Evolutionary conservation across 108 stramenopile species (phyloP).

Genomic region (Phaeodactylum tricornutum): DNA sequence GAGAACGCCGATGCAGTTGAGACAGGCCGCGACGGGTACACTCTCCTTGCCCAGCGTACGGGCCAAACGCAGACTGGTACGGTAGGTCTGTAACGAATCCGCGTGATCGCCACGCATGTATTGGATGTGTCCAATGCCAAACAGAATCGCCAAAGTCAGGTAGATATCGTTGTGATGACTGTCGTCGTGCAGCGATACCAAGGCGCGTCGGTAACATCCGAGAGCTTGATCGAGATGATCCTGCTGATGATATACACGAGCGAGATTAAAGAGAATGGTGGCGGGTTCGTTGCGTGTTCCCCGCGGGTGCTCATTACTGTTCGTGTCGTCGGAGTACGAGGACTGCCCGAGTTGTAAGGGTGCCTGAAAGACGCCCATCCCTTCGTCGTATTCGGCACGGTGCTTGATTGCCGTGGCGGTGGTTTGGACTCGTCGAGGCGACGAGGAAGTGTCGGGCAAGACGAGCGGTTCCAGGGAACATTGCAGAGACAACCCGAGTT

Average conservation of each 20-base stretch:
- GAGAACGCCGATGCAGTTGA: slow-evolving; percentile 45
- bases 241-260: slow-evolving; percentile 20
- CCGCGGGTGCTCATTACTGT: slow-evolving; percentile 14
- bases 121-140: slow-evolving; percentile 21
- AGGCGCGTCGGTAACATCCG: slow-evolving; percentile 13
- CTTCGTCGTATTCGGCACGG: slow-evolving; percentile 47
- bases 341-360: slow-evolving; percentile 14
- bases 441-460: neutral
- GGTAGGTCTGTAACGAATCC: slow-evolving; percentile 21
- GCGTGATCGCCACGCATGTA: slow-evolving; percentile 17
- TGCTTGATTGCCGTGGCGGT: slow-evolving; percentile 3
- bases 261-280: slow-evolving; percentile 41
- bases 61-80: slow-evolving; percentile 15
- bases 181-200: slow-evolving; percentile 8
- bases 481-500: neutral
- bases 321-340: slow-evolving; percentile 2
- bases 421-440: neutral
- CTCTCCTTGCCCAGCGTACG: slow-evolving; percentile 18
- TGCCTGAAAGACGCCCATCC: slow-evolving; percentile 28
- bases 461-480: neutral
- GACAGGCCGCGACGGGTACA: slow-evolving; percentile 31
- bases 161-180: slow-evolving; percentile 3
- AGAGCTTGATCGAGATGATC: slow-evolving; percentile 20
- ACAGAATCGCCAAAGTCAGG: slow-evolving; percentile 19
- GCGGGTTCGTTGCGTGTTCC: no score